Base-by-base conservation (phyloP, 1,284 basidiomycete genomes). In the Gymnopus androsaceus region DNA sequence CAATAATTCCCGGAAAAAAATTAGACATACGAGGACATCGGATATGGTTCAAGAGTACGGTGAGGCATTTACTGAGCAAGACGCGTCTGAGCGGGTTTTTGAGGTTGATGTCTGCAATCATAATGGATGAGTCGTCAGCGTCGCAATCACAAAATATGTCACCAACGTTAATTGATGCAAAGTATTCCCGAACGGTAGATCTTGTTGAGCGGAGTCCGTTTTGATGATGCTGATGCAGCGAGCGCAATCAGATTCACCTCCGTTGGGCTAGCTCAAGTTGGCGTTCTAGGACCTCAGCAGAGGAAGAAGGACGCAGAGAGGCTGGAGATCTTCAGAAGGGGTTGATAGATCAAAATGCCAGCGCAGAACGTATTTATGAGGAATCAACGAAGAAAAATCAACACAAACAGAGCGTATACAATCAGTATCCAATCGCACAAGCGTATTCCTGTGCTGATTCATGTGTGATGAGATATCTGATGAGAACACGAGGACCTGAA, bases 21-120 rank as follows among this genome's bases (percentile, higher is more conserved):
- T 70, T 72, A 62, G 69, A 77, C 69, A 69, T 50, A 72, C 46
- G 74, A 65, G 60, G 69, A 67, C 74, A 76, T 74, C 54, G 74
- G 67, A 45, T 72, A 67, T 14, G 74, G 65, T 58, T 80, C 78
- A 58, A 77, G 28, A n/a, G 41, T 73, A 52, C 78, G 73, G 64
- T 75, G 74, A 54, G 78, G 75, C 78, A 80, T 81, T 40, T 48
- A 34, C 12, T 37, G 55, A 21, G 34, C 46, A 25, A 37, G 46
- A 37, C 55, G 44, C 51, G 52, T 58, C 21, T 28, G 34, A 37
- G 28, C 19, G 30, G 1, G 31, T n/a, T 37, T 34, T 25, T 44
- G 33, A 52, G 15, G 31, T 33, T 7, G 27, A 45, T 19, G 28
- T 48, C 21, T 4, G 17, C 36, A 53, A 51, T 28, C 37, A 49